Evolutionary conservation across 495 filamentous ascomycete species (phyloP).

Genomic region (Aspergillus nanangensis): DNA sequence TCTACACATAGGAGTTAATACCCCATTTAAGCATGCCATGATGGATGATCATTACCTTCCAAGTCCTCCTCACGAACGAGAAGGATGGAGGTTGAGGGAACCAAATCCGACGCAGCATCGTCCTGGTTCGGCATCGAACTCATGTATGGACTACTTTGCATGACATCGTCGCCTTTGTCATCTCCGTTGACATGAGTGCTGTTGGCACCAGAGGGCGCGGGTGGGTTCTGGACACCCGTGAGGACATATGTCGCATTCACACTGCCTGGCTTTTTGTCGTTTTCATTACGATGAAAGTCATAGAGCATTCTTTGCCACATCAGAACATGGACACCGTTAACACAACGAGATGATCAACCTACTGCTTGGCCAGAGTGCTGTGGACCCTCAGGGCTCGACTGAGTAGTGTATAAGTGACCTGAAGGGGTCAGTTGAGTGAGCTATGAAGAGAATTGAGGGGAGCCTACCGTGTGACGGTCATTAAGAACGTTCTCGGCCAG

Average conservation of each 20-base stretch:
- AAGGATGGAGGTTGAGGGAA: conserved; percentile 54
- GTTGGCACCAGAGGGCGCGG: conserved; percentile 31
- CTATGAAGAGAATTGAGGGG: neutral
- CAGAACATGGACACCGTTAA: conserved; percentile 2
- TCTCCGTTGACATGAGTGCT: conserved; percentile 16
- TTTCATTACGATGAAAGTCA: conserved; percentile 80
- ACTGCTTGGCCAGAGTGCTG: conserved; percentile 81
- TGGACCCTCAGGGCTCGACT: conserved; percentile 77
- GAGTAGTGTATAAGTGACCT: conserved; percentile 84
- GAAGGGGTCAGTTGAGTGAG: neutral
- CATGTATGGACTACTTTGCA: conserved; percentile 66
- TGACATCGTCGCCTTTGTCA: conserved; percentile 47
- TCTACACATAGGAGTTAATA: conserved; percentile 41
- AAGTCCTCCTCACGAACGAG: conserved; percentile 78
- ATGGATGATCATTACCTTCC: conserved; percentile 47
- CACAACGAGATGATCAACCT: conserved; percentile 15
- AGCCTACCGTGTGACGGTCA: conserved; percentile 67
- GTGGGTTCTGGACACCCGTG: conserved; percentile 51
- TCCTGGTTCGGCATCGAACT: conserved; percentile 56
- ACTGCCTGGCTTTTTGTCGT: conserved; percentile 64
- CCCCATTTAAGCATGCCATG: neutral
- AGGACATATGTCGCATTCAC: conserved; percentile 88
- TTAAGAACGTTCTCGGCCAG: conserved; percentile 72
- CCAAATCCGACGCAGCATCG: conserved; percentile 14
- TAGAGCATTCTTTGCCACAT: conserved; percentile 67